Evolutionary conservation across 1,139 yeast genomes (phyloP).

Genomic region (Protomyces gravidus): DNA sequence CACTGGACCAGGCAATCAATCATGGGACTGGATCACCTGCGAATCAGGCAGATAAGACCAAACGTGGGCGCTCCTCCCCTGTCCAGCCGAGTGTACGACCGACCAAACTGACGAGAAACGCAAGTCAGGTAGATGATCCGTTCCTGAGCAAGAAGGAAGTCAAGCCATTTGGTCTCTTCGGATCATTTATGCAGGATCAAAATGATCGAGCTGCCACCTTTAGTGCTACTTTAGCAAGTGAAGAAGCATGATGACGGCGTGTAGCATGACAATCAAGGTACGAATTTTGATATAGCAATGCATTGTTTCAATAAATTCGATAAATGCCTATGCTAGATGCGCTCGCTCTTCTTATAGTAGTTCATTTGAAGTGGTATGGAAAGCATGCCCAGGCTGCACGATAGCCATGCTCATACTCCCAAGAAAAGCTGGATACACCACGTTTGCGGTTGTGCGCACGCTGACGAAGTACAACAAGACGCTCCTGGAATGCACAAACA

Average conservation of each 20-base stretch:
- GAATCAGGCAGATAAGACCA: background rate
- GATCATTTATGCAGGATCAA: background rate
- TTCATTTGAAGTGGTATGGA: background rate
- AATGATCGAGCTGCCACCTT: no score
- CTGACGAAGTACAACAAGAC: constrained; percentile 43
- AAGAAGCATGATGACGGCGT: background rate
- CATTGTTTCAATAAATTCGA: background rate
- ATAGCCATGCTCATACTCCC: constrained; percentile 89
- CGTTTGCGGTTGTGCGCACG: constrained; percentile 55
- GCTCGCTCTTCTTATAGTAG: background rate
- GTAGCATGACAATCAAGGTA: background rate
- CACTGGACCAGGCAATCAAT: background rate
- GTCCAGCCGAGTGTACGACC: background rate
- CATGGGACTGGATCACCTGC: background rate
- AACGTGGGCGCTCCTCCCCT: background rate
- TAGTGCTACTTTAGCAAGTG: no score
- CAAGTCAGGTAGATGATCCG: background rate
- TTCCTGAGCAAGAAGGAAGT: background rate
- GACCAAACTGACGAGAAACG: background rate
- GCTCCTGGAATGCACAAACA: constrained; percentile 69
- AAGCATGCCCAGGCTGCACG: background rate
- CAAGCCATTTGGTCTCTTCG: background rate
- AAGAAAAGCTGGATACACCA: constrained; percentile 56
- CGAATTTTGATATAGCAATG: background rate
- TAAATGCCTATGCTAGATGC: background rate